These are phyloP conservation scores for Choiromyces venosus DNA, from an alignment of 495 filamentous ascomycete genomes.

Conservation along the genomic window DNA sequence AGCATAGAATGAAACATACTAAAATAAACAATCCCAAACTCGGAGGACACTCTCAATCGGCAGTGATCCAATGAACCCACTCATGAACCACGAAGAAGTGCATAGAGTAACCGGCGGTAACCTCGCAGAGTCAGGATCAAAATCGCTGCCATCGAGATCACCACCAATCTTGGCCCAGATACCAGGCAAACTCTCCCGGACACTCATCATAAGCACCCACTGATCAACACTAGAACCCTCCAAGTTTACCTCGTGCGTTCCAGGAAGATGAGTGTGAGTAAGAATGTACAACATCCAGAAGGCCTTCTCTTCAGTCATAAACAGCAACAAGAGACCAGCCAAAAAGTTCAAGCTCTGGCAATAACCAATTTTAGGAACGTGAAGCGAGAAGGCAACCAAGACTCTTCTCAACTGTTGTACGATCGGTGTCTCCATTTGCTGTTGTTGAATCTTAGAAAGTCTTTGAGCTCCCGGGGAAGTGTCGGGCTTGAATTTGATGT, in stretches of 20 bases:
- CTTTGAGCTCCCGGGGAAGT: constrained; percentile 33
- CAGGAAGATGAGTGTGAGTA: constrained; percentile 78
- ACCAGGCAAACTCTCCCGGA: constrained; percentile 76
- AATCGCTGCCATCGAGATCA: constrained; percentile 55
- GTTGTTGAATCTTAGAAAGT: constrained; percentile 37
- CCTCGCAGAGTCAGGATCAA: constrained; percentile 50
- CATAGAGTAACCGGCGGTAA: constrained; percentile 87
- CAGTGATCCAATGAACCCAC: constrained; percentile 83
- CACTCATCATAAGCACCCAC: constrained; percentile 73
- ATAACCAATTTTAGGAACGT: constrained; percentile 86
- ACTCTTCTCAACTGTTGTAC: constrained; percentile 76
- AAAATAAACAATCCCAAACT: constrained; percentile 95
- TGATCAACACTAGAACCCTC: constrained; percentile 94
- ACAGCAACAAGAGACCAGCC: constrained; percentile 88
- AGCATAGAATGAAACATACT: constrained; percentile 41
- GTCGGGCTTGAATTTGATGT: constrained; percentile 82
- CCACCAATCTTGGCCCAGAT: constrained; percentile 86
- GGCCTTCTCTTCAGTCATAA: constrained; percentile 82
- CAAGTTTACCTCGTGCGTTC: constrained; percentile 84
- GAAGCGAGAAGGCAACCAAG: constrained; percentile 79
- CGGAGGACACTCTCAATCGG: constrained; percentile 85
- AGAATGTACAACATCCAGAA: constrained; percentile 95
- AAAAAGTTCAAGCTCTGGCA: constrained; percentile 97
- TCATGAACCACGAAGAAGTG: constrained; percentile 98
- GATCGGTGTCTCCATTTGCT: constrained; percentile 63